Evolutionary conservation across 306 rosid genomes (phyloP).

Genomic region (Cucurbita pepo): DNA sequence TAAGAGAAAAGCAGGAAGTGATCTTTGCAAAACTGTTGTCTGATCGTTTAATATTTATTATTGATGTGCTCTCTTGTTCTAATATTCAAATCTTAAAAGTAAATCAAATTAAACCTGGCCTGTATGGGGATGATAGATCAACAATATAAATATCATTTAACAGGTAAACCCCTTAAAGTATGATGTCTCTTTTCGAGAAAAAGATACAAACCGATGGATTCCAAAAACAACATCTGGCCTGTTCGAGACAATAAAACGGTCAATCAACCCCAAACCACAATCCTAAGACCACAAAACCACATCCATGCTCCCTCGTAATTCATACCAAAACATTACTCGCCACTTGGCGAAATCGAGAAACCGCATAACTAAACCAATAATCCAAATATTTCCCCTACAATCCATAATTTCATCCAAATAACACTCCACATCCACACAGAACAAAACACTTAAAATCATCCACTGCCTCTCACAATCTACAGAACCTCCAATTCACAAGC

Average conservation of each 20-base stretch:
- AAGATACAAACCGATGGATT: neutral
- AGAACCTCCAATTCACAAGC: constrained; percentile 1
- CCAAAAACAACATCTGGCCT: neutral
- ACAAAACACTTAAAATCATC: neutral
- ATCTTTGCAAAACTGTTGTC: neutral
- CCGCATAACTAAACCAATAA: neutral
- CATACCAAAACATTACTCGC: neutral
- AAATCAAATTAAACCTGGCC: neutral
- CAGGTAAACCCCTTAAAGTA: neutral
- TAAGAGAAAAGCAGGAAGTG: neutral
- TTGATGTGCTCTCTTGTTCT: no score
- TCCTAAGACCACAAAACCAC: neutral
- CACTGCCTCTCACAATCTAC: neutral
- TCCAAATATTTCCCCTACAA: neutral
- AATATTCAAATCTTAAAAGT: neutral
- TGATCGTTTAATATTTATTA: neutral
- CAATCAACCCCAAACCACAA: neutral
- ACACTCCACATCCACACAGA: neutral
- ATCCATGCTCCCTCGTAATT: neutral
- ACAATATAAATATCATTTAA: neutral
- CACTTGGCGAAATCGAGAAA: neutral
- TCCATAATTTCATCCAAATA: neutral
- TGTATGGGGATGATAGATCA: neutral
- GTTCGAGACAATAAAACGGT: neutral
- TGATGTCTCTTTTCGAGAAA: neutral